phyloP scores from a whole-genome alignment of 106 monocot genomes.

The Xerophyta viscosa region DNA sequence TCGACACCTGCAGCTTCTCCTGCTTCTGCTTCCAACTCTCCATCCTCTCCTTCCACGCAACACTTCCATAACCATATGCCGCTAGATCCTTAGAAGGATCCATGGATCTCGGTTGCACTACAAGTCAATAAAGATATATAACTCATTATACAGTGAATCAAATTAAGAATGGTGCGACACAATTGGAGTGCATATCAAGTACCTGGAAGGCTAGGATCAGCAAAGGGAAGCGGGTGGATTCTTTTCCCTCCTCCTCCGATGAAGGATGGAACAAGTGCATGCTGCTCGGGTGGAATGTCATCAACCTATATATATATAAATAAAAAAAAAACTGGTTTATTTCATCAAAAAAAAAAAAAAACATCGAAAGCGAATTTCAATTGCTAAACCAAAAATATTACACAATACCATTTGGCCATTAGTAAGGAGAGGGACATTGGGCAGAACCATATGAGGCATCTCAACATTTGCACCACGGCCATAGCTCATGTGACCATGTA shows the following conservation, averaged over 20 bases:
- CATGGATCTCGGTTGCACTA: conserved; percentile 98
- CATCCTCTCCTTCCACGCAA: conserved; percentile 98
- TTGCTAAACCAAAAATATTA: too few relatives aligned
- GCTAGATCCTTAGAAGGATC: conserved; percentile 96
- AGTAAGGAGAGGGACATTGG: conserved; percentile 73
- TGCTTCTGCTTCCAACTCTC: conserved; percentile 98
- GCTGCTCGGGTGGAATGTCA: conserved; percentile 94
- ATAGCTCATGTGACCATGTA: conserved; percentile 88
- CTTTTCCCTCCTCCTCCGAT: conserved; percentile 93
- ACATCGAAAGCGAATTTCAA: too few relatives aligned
- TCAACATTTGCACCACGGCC: conserved; percentile 61
- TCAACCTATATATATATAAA: too few relatives aligned
- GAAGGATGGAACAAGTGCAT: conserved; percentile 88
- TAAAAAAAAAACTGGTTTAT: too few relatives aligned
- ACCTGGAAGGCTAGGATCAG: conserved; percentile 75
- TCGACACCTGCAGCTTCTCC: conserved; percentile 60
- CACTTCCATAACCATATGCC: conserved; percentile 95
- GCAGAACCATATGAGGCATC: conserved; percentile 32
- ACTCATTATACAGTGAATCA: background rate
- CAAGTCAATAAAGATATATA: conserved; percentile 5
- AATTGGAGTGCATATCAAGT: background rate
- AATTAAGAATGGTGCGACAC: background rate
- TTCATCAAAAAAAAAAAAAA: too few relatives aligned
- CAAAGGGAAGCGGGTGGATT: conserved; percentile 87
- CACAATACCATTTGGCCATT: conserved; percentile 97